Evolutionary conservation across 345 rosid species (phyloP).

Genomic region (Populus simonii): DNA sequence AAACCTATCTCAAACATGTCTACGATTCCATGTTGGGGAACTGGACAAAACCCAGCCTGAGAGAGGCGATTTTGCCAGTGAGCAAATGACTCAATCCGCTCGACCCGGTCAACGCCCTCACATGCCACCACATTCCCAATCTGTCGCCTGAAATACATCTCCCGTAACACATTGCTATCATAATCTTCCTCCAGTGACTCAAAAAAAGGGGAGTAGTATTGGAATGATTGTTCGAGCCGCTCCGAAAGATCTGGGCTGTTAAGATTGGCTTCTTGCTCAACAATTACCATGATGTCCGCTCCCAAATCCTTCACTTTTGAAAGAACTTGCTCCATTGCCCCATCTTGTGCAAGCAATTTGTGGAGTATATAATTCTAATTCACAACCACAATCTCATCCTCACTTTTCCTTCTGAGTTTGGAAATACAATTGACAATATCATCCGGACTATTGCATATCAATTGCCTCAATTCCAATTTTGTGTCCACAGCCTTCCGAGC

Average conservation of each 20-base stretch:
- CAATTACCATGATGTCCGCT: not conserved
- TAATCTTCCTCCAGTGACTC: conserved; percentile 25
- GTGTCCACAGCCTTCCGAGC: not conserved
- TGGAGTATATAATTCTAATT: conserved; percentile 79
- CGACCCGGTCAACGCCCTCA: conserved; percentile 25
- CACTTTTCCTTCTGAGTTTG: conserved; percentile 30
- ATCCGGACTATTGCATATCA: conserved; percentile 47
- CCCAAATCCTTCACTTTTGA: not conserved
- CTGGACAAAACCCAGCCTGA: conserved; percentile 53
- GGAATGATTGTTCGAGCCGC: not conserved
- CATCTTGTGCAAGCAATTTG: conserved; percentile 38
- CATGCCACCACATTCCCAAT: not conserved
- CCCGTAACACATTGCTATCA: conserved; percentile 38
- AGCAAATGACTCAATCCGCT: conserved; percentile 62
- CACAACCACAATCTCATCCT: conserved; percentile 68
- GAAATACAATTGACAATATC: conserved; percentile 67
- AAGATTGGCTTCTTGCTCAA: not conserved
- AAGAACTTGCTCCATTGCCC: conserved; percentile 45
- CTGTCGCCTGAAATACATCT: not conserved
- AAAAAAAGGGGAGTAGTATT: not conserved
- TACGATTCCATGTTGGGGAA: not conserved
- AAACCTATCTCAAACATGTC: accelerated
- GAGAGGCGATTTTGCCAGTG: conserved; percentile 60
- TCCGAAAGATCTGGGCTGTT: not conserved
- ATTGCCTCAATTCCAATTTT: conserved; percentile 33